Base-by-base conservation (phyloP, 305 asterid species). In the Nicotiana rustica region DNA sequence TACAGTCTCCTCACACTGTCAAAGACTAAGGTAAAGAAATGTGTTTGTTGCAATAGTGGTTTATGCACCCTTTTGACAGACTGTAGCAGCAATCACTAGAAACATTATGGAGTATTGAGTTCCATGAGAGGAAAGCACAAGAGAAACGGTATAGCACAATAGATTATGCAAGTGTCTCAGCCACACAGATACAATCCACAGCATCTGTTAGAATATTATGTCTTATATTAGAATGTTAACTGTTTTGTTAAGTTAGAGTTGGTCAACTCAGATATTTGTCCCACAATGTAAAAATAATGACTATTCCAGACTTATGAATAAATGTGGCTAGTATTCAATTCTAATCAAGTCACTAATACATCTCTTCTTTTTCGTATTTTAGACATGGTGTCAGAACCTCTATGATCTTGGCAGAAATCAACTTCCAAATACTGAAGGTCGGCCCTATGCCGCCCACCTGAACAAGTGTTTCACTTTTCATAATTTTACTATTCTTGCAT, bases 41-140 rank as follows among this genome's bases (percentile, higher is more conserved):
- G 18, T 13, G 52, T 73, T 49, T 49, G 64, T 25, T 14, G 79
- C 1, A 7, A 73, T 73, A 25, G 64, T 49, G 79, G 60, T 49
- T 49, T 49, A 49, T 49, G 79, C 29, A 49, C 44, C 44, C 52
- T 73, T 73, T 73, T 73, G 79, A 73, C 79, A 73, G 79, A 49
- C 25, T 73, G 64, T 47, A 73, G 79, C 64, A 73, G 44, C 10
- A 73, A 49, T 14, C 5, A 47, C 73, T 33, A 33, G 21, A 67
- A 21, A 64, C 38, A 73, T 25, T 25, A 57, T 73, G 55, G 79
- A 14, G 5, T 41, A 49, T 25, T 4, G 29, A 73, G 79, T 25
- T 73, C 79, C 62, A 49, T 73, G 64, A 73, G 61, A 71, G 44
- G 62, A 73, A 73, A 73, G 21, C 79, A 73, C 79, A 73, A 73